phyloP scores from a whole-genome alignment of 805 yeast genomes.

The Barnettozyma vustinii region DNA sequence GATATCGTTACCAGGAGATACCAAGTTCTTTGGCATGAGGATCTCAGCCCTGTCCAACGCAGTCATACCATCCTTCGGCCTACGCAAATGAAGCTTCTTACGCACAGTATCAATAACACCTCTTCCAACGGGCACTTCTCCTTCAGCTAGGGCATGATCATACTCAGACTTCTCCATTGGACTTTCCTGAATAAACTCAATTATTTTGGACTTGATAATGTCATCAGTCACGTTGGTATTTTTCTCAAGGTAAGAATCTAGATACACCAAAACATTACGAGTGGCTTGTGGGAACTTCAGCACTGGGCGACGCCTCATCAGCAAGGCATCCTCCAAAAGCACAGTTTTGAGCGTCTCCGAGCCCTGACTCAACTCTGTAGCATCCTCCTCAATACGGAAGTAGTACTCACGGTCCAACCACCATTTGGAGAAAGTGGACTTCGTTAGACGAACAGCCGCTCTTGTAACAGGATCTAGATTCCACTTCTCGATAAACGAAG shows the following conservation, averaged over 20 bases:
- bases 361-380: slow-evolving; percentile 1
- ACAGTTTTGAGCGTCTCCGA: not conserved
- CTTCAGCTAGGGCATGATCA: not conserved
- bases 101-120: slow-evolving; percentile 1
- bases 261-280: not conserved
- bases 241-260: not conserved
- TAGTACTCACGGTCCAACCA: slow-evolving; percentile 2
- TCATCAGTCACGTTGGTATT: not conserved
- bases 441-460: not conserved
- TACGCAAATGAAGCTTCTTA: slow-evolving; percentile 1
- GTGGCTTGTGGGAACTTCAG: slow-evolving; percentile 4
- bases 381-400: slow-evolving; percentile 2
- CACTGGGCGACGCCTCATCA: slow-evolving; percentile 2
- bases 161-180: not conserved
- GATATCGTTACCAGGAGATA: slow-evolving; percentile 1
- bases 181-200: not conserved
- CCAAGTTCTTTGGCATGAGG: not conserved
- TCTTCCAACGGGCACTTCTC: not conserved
- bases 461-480: slow-evolving; percentile 1
- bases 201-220: not conserved
- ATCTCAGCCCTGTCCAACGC: not conserved
- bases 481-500: slow-evolving; percentile 1
- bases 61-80: not conserved
- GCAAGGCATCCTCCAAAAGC: not conserved
- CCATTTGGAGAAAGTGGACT: slow-evolving; percentile 4